Evolutionary conservation across 805 yeast species (phyloP).

Genomic region (Candida vaughaniae): DNA sequence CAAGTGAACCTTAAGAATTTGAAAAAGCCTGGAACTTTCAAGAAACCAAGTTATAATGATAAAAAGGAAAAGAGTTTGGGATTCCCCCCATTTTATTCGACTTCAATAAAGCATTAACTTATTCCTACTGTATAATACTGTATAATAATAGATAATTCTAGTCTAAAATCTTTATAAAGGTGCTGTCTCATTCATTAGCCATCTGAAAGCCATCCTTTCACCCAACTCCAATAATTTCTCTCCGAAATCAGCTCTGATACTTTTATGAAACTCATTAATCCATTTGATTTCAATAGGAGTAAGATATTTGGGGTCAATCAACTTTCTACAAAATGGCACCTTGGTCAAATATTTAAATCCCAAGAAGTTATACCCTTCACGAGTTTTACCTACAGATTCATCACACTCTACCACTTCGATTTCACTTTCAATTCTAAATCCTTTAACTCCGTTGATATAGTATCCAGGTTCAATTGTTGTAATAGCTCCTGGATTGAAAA

Average conservation of each 20-base stretch:
- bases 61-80: conserved; percentile 19
- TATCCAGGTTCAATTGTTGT: conserved; percentile 94
- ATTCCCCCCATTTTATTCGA: conserved; percentile 25
- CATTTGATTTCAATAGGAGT: conserved; percentile 31
- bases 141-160: conserved; percentile 5
- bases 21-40: conserved; percentile 16
- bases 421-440: conserved; percentile 87
- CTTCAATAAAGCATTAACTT: conserved; percentile 16
- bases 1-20: conserved; percentile 7
- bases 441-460: conserved; percentile 86
- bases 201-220: conserved; percentile 59
- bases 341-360: conserved; percentile 42
- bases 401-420: conserved; percentile 52
- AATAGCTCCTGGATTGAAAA: conserved; percentile 59
- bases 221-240: conserved; percentile 49
- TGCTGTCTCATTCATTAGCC: conserved; percentile 70
- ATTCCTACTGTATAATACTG: conserved; percentile 8
- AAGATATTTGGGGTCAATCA: conserved; percentile 34
- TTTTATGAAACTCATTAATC: conserved; percentile 39
- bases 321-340: conserved; percentile 51
- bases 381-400: conserved; percentile 37
- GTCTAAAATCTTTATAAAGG: conserved; percentile 16
- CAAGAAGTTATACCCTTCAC: conserved; percentile 29
- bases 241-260: conserved; percentile 31
- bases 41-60: conserved; percentile 27